A percentile compares a stretch with the other conserved stretches of the same genome.
These are phyloP conservation scores for Corchorus olitorius DNA, from an alignment of 345 rosid genomes.

Conservation along the genomic window DNA sequence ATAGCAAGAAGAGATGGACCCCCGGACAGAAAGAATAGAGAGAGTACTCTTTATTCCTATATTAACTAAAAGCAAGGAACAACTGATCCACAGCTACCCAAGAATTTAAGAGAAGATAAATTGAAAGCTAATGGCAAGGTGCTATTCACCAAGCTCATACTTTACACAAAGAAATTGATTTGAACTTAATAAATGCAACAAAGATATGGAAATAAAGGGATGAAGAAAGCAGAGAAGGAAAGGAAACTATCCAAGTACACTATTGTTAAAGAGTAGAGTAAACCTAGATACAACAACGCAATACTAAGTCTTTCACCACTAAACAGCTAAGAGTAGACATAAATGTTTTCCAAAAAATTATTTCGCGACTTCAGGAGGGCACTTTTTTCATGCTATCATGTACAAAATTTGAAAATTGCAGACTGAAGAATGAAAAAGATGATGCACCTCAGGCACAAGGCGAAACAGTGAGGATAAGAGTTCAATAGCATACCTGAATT, in stretches of 20 bases:
- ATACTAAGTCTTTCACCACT: neutral
- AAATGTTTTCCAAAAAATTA: neutral
- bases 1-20: neutral
- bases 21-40: neutral
- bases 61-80: neutral
- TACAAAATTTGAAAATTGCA: neutral
- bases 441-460: neutral
- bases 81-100: neutral
- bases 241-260: neutral
- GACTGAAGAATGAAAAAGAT: neutral
- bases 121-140: neutral
- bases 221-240: neutral
- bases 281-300: neutral
- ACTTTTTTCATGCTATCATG: neutral
- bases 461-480: neutral
- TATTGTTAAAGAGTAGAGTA: neutral
- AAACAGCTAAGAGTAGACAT: conserved; percentile 2
- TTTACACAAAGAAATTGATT: neutral
- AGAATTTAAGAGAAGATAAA: conserved; percentile 15
- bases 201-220: neutral
- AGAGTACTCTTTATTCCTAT: neutral
- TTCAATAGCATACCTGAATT: conserved; percentile 63
- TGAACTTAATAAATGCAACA: neutral
- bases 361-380: neutral
- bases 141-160: neutral